Evolutionary conservation across 1,284 basidiomycete genomes (phyloP).

Genomic region (Albatrellus sp.): DNA sequence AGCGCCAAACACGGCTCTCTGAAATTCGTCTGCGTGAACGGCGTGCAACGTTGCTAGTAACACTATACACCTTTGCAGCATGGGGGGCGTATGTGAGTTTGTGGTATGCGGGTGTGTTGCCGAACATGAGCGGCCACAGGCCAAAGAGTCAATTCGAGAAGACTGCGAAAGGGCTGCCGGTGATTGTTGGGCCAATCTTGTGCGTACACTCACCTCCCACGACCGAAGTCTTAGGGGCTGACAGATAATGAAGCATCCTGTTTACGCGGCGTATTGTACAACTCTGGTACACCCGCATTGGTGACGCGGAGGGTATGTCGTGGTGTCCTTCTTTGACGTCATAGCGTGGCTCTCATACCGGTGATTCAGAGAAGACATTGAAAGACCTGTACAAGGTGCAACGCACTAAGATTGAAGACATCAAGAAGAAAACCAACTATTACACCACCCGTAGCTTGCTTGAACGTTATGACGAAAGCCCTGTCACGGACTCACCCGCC

Average conservation of each 20-base stretch:
- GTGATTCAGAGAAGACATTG: constrained; percentile 62
- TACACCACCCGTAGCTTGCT: constrained; percentile 85
- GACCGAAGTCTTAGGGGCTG: constrained; percentile 2
- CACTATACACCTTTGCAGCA: constrained; percentile 67
- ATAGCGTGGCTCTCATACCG: not conserved
- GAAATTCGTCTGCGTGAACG: constrained; percentile 84
- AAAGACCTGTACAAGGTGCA: constrained; percentile 69
- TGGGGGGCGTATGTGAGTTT: constrained; percentile 75
- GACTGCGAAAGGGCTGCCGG: constrained; percentile 36
- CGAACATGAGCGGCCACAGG: constrained; percentile 23
- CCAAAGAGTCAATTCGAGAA: constrained; percentile 31
- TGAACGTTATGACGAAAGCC: constrained; percentile 76
- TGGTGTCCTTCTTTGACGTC: not conserved
- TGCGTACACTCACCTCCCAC: constrained; percentile 27
- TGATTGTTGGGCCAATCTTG: constrained; percentile 71
- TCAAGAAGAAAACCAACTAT: constrained; percentile 96
- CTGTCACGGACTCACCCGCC: constrained; percentile 22
- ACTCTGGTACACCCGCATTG: constrained; percentile 79
- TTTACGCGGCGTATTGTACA: constrained; percentile 76
- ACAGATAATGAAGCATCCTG: constrained; percentile 47
- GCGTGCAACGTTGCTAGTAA: constrained; percentile 69
- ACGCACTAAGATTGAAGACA: constrained; percentile 83
- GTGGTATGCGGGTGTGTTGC: constrained; percentile 70
- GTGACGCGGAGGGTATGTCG: constrained; percentile 71
- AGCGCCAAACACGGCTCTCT: constrained; percentile 69